Base-by-base conservation (phyloP, 106 monocot species). In the Narthecium ossifragum region DNA sequence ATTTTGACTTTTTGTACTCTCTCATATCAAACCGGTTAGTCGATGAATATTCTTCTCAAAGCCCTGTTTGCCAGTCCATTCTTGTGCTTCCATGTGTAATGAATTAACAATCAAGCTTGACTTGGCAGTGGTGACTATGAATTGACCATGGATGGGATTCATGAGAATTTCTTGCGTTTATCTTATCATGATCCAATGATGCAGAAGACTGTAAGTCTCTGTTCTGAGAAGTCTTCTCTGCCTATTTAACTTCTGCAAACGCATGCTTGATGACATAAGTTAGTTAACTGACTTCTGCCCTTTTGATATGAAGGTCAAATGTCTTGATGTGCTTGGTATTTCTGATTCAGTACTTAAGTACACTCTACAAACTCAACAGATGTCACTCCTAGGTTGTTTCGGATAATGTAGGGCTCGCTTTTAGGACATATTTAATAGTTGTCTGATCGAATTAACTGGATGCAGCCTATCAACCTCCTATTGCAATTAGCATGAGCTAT, bases 101-200 rank as follows among this genome's bases (percentile, higher is more conserved):
- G 36, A 17, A 37, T 49, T 37, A 51, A 58, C 9, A 48, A 56
- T 55, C 22, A 26, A 64, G 47, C 31, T 23, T 60, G 13, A 68
- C 34, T 48, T 64, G 63, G 41, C 80, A 98, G 96, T 66, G 96
- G 90, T 74, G 90, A 98, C 59, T 84, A 98, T 72, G 96, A 90
- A 57, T 67, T 98, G 73, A 90, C 83, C n/a, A 81, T 98, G 80
- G 90, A 90, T 67, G 96, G 90, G n/a, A 87, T 98, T 65, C 78
- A 90, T 63, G 96, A 98, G 70, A 98, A 98, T 64, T 79, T 86
- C 71, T 64, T 90, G 38, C 67, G 66, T 17, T 65, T 98, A 26
- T 68, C 75, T 60, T 98, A 90, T 81, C 90, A 87, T 62, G 96
- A 98, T 63, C 96, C 96, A 45, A 48, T 80, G 74, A 78, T 98